Conservation (phyloP, 257 asterid genomes). For the Lantana camara region DNA sequence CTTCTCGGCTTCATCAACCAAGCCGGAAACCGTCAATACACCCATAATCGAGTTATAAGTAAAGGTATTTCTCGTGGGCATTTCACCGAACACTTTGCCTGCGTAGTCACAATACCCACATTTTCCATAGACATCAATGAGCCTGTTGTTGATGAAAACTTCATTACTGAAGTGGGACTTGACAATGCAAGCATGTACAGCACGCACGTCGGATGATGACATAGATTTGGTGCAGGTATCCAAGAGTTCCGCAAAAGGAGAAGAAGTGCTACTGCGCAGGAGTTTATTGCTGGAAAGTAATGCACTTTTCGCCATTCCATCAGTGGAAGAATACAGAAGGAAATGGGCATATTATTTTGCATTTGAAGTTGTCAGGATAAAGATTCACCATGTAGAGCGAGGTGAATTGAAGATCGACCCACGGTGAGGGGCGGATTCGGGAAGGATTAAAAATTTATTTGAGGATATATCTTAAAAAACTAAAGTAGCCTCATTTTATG, state of each 20-base stretch:
- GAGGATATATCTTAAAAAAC: too few relatives aligned
- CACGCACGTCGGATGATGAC: conserved; percentile 36
- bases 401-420: not conserved
- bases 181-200: conserved; percentile 45
- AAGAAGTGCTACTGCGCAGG: conserved; percentile 35
- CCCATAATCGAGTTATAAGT: conserved; percentile 51
- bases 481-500: too few relatives aligned
- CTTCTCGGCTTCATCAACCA: conserved; percentile 44
- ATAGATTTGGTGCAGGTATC: conserved; percentile 48
- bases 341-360: conserved; percentile 19
- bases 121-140: conserved; percentile 52
- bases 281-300: conserved; percentile 25
- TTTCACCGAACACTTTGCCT: conserved; percentile 42
- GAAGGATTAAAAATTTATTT: too few relatives aligned
- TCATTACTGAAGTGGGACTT: conserved; percentile 52
- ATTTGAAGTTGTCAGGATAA: not conserved
- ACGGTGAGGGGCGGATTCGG: too few relatives aligned
- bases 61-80: conserved; percentile 43
- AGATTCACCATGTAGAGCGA: not conserved
- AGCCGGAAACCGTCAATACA: conserved; percentile 37
- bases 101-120: conserved; percentile 42
- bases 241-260: conserved; percentile 51
- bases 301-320: conserved; percentile 57
- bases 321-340: conserved; percentile 13
- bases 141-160: conserved; percentile 63